Evolutionary conservation across 116 monocot species (phyloP).

Genomic region (Phalaenopsis hybrid): DNA sequence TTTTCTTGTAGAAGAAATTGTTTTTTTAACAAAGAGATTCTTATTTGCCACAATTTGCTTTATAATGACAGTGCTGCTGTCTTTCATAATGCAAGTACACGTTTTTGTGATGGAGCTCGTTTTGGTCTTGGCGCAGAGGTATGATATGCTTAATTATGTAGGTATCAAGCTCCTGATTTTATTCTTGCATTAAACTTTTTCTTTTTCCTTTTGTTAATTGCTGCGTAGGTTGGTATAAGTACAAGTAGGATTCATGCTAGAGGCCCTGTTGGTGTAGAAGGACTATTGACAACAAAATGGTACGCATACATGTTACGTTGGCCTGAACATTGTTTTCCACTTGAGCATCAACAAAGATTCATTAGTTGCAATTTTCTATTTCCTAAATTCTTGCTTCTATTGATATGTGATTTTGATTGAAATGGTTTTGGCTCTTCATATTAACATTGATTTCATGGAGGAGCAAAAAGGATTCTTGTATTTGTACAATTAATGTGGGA

Average conservation of each 20-base stretch:
- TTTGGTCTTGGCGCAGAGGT: constrained; percentile 99
- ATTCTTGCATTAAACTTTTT: neutral
- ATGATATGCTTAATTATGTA: neutral
- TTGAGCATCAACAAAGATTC: neutral
- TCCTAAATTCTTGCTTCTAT: neutral
- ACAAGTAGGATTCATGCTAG: constrained; percentile 96
- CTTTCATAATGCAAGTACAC: constrained; percentile 95
- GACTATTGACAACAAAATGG: constrained; percentile 82
- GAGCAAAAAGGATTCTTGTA: neutral
- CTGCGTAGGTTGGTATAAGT: constrained; percentile 87
- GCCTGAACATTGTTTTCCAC: neutral
- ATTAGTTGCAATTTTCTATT: constrained; percentile 1
- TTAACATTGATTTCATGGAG: neutral
- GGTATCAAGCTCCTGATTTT: neutral
- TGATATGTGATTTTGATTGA: neutral
- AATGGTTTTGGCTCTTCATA: neutral
- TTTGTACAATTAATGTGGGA: neutral
- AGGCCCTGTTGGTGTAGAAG: constrained; percentile 97
- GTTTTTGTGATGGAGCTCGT: constrained; percentile 99
- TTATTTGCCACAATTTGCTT: neutral
- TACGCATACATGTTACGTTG: constrained; percentile 18
- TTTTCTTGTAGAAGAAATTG: too few relatives aligned
- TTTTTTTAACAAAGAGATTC: neutral
- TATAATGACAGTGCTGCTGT: constrained; percentile 80
- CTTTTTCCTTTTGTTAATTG: constrained; percentile 4